Conservation (phyloP, 768 basidiomycete genomes). For the Russula foetens region DNA sequence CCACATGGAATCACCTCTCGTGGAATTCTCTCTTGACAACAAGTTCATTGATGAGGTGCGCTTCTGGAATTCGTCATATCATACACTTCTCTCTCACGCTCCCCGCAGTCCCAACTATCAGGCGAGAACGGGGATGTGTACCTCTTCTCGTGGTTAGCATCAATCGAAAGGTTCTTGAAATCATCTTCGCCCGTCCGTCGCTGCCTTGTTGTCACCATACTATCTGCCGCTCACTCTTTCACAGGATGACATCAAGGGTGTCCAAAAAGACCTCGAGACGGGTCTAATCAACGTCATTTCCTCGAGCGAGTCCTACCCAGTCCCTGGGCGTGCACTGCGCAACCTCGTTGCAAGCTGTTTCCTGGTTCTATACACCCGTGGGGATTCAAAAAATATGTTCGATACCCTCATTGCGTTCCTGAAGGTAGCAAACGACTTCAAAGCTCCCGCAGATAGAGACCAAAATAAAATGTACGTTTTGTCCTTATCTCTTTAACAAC, state of each 20-base stretch:
- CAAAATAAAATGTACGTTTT: conserved; percentile 53
- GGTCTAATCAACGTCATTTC: conserved; percentile 60
- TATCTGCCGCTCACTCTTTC: background rate
- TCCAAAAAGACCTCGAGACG: conserved; percentile 54
- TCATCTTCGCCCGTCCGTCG: conserved; percentile 44
- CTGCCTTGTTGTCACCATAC: background rate
- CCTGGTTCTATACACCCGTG: conserved; percentile 60
- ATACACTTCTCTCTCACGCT: background rate
- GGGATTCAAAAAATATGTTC: conserved; percentile 79
- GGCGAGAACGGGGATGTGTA: conserved; percentile 78
- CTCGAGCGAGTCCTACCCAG: conserved; percentile 58
- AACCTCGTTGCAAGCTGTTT: conserved; percentile 75
- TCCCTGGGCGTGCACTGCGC: conserved; percentile 81
- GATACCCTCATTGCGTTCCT: conserved; percentile 78
- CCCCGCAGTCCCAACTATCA: conserved; percentile 49
- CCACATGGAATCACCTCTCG: conserved; percentile 7
- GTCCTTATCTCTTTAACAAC: background rate
- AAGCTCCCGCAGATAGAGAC: conserved; percentile 50
- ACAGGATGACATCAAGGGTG: conserved; percentile 59
- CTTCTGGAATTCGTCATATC: background rate
- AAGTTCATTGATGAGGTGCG: conserved; percentile 18
- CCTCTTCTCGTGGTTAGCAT: conserved; percentile 75
- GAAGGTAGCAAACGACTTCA: conserved; percentile 65
- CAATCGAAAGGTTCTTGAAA: conserved; percentile 50
- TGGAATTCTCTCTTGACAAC: conserved; percentile 15